phyloP scores from a whole-genome alignment of 2,329 filamentous ascomycete species.

The Fusarium haematococcum region DNA sequence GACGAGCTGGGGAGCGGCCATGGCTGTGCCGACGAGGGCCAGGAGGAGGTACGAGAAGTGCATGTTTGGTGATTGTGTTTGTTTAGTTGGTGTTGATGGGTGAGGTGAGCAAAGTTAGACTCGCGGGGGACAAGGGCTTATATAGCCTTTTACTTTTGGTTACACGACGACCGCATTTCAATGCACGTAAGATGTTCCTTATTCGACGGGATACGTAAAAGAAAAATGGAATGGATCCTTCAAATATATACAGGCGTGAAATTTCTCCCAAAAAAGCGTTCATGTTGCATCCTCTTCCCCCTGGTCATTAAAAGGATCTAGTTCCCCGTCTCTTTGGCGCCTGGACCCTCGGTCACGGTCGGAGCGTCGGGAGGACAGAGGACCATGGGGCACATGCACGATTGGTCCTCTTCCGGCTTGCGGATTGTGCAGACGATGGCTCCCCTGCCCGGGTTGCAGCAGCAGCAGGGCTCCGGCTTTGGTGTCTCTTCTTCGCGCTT shows the following conservation, averaged over 20 bases:
- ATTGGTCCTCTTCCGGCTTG: constrained; percentile 20
- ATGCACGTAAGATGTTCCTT: neutral
- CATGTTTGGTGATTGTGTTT: neutral
- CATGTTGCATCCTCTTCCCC: neutral
- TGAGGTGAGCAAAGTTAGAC: neutral
- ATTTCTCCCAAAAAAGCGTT: neutral
- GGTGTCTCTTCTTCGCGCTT: constrained; percentile 16
- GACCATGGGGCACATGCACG: constrained; percentile 37
- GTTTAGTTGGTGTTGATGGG: neutral
- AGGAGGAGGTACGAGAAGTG: neutral
- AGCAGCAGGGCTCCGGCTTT: constrained; percentile 37
- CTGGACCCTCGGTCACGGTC: constrained; percentile 27
- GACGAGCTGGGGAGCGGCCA: neutral
- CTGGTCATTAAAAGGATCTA: constrained; percentile 4
- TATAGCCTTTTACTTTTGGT: neutral
- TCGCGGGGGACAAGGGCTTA: neutral
- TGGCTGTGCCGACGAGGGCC: neutral
- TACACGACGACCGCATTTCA: neutral
- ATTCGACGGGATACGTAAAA: neutral
- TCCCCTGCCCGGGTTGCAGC: constrained; percentile 30
- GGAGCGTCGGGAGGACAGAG: constrained; percentile 34
- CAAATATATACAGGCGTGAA: neutral
- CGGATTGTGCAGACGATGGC: constrained; percentile 37
- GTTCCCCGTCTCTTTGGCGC: constrained; percentile 14
- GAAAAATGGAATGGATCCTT: neutral